phyloP scores from a whole-genome alignment of 2,329 filamentous ascomycete genomes.

The Canariomyces notabilis region DNA sequence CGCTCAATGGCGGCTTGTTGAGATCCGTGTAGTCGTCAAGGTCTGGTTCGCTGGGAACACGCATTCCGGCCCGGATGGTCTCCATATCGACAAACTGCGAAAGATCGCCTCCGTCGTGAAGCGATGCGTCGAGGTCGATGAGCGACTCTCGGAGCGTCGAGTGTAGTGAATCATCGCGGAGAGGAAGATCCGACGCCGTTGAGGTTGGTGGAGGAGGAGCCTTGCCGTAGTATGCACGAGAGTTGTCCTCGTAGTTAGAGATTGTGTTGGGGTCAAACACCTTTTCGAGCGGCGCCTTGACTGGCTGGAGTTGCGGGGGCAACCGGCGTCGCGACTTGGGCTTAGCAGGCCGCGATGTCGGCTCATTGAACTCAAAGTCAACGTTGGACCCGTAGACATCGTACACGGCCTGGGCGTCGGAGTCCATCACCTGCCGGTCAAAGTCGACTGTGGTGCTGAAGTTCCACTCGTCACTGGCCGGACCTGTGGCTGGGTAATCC shows the following conservation, averaged over 20 bases:
- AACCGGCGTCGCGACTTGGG: slow-evolving; percentile 45
- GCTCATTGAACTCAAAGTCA: slow-evolving; percentile 46
- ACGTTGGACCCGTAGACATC: slow-evolving; percentile 53
- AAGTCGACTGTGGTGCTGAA: slow-evolving; percentile 63
- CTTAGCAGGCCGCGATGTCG: slow-evolving; percentile 48
- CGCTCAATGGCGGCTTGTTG: slow-evolving; percentile 50
- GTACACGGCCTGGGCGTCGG: slow-evolving; percentile 54
- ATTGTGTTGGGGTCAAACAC: slow-evolving; percentile 63
- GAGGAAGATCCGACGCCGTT: slow-evolving; percentile 49
- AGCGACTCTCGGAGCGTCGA: slow-evolving; percentile 55
- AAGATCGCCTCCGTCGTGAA: slow-evolving; percentile 50
- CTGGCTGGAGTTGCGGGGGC: slow-evolving; percentile 53
- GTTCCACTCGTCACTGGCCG: slow-evolving; percentile 60
- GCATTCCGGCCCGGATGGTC: slow-evolving; percentile 51
- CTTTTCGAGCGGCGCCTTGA: slow-evolving; percentile 58
- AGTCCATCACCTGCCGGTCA: slow-evolving; percentile 51
- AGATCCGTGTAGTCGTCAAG: slow-evolving; percentile 42
- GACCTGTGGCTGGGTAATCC: slow-evolving; percentile 38
- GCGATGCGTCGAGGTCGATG: slow-evolving; percentile 59
- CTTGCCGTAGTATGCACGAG: slow-evolving; percentile 54
- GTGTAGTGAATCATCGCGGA: slow-evolving; percentile 52
- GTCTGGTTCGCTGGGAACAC: slow-evolving; percentile 46
- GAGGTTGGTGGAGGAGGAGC: slow-evolving; percentile 35
- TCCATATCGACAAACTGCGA: slow-evolving; percentile 57
- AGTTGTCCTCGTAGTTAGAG: slow-evolving; percentile 60